A percentile compares a stretch with the other conserved stretches of the same genome.
Conservation (phyloP, 2,329 filamentous ascomycete species). For the Aspergillus cejpii region DNA sequence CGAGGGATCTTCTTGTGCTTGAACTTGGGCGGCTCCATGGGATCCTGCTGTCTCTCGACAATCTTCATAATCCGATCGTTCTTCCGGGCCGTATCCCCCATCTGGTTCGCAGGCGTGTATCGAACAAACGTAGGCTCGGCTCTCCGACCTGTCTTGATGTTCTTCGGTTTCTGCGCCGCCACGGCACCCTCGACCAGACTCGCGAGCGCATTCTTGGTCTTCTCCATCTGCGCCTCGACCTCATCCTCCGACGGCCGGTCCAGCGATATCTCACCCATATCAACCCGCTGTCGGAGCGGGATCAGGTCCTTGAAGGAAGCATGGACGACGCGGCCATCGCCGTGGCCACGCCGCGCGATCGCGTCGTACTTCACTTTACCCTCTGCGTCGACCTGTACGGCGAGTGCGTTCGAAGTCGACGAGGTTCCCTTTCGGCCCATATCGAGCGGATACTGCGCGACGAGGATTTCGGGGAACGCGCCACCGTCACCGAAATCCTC, state of each 20-base stretch:
- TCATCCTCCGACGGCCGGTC: constrained; percentile 78
- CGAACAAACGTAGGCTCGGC: constrained; percentile 88
- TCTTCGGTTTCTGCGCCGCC: constrained; percentile 92
- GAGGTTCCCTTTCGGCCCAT: constrained; percentile 76
- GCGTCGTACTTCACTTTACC: constrained; percentile 96
- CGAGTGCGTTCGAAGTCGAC: constrained; percentile 73
- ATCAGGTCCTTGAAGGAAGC: constrained; percentile 96
- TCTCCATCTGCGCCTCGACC: constrained; percentile 74
- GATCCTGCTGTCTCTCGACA: constrained; percentile 85
- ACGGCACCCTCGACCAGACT: constrained; percentile 77
- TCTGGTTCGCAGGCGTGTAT: constrained; percentile 93
- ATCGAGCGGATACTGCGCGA: constrained; percentile 91
- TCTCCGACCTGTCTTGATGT: constrained; percentile 71
- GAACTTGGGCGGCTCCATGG: constrained; percentile 95
- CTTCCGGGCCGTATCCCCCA: constrained; percentile 80
- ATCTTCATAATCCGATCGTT: constrained; percentile 98
- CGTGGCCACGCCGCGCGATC: constrained; percentile 83
- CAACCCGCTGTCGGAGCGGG: constrained; percentile 82
- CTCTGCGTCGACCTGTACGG: constrained; percentile 83
- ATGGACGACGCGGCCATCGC: constrained; percentile 77
- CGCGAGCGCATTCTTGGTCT: constrained; percentile 79
- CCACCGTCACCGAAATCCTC: constrained; percentile 96
- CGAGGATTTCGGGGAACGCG: constrained; percentile 86
- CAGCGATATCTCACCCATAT: constrained; percentile 84
- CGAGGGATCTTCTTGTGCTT: constrained; percentile 98